Percentiles rank a stretch among this genome's conserved stretches.
Conservation (phyloP, 1,139 yeast species). For the Insectozyma bohioensis region DNA sequence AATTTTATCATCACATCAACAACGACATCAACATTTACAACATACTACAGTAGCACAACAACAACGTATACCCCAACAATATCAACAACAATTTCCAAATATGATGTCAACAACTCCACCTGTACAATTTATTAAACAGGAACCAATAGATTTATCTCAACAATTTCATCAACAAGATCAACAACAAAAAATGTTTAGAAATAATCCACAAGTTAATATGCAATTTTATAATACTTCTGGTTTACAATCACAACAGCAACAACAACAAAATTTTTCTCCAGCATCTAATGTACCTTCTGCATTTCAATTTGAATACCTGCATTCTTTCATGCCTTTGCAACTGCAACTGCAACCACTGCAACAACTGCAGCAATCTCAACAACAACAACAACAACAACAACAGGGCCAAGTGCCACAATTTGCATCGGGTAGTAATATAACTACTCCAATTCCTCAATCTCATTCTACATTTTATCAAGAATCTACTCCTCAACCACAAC, state of each 20-base stretch:
- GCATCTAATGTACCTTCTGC: too few species aligned
- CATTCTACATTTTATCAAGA: slow-evolving; percentile 5
- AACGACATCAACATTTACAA: slow-evolving; percentile 9
- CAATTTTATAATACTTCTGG: neutral
- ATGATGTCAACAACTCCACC: neutral
- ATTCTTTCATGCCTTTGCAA: slow-evolving; percentile 1
- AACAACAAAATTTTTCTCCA: slow-evolving; percentile 3
- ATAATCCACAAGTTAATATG: neutral
- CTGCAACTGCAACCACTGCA: slow-evolving; percentile 6
- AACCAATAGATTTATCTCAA: slow-evolving; percentile 3
- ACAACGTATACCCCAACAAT: slow-evolving; percentile 2
- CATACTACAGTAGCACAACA: slow-evolving; percentile 3
- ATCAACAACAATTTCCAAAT: slow-evolving; percentile 7
- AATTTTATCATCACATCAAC: slow-evolving; percentile 5
- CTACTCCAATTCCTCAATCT: slow-evolving; percentile 1
- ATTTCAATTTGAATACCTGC: slow-evolving; percentile 9
- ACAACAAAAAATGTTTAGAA: neutral
- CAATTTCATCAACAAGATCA: slow-evolving; percentile 3
- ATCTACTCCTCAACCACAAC: slow-evolving; percentile 11
- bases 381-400: slow-evolving; percentile 5
- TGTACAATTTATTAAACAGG: slow-evolving; percentile 5
- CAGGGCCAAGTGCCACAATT: too few species aligned
- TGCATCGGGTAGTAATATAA: slow-evolving; percentile 1
- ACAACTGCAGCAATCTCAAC: slow-evolving; percentile 2
- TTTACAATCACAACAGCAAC: slow-evolving; percentile 2